Conservation (phyloP, 2,329 filamentous ascomycete genomes). For the Fusarium ramigenum region DNA sequence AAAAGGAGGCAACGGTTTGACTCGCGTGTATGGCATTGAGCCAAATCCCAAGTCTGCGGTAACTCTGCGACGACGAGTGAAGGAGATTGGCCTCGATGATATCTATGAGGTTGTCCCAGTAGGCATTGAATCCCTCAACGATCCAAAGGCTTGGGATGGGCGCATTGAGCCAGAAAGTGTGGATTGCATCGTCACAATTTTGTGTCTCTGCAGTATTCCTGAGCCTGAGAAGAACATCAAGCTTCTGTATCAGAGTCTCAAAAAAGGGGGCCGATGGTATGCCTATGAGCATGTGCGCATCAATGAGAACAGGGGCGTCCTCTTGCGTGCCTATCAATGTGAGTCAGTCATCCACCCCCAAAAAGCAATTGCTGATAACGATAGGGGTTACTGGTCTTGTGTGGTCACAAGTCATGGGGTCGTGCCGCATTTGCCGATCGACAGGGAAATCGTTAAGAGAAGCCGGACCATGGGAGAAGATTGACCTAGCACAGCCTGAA, state of each 20-base stretch:
- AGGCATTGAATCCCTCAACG: constrained; percentile 67
- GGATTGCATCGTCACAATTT: constrained; percentile 68
- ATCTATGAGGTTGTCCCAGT: constrained; percentile 70
- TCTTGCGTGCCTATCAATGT: constrained; percentile 62
- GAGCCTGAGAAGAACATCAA: constrained; percentile 64
- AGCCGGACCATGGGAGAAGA: constrained; percentile 60
- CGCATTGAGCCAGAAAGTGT: constrained; percentile 61
- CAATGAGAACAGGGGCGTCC: constrained; percentile 48
- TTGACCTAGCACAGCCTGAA: constrained; percentile 57
- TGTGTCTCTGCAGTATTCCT: constrained; percentile 72
- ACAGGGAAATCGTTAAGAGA: constrained; percentile 58
- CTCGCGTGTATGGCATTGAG: constrained; percentile 70
- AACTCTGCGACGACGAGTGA: constrained; percentile 57
- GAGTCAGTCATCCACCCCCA: constrained; percentile 41
- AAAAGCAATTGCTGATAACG: constrained; percentile 1
- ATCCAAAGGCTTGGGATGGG: constrained; percentile 53
- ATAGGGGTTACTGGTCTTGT: constrained; percentile 60
- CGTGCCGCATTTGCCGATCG: constrained; percentile 60
- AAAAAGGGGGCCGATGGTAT: constrained; percentile 70
- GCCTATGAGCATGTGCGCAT: constrained; percentile 68
- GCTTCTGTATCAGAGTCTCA: constrained; percentile 66
- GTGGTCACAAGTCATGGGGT: constrained; percentile 63
- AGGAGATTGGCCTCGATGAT: constrained; percentile 61
- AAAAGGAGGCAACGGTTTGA: constrained; percentile 44
- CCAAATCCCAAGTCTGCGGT: constrained; percentile 66